phyloP scores from a whole-genome alignment of 2,329 filamentous ascomycete species.

The Fusarium stilboides region DNA sequence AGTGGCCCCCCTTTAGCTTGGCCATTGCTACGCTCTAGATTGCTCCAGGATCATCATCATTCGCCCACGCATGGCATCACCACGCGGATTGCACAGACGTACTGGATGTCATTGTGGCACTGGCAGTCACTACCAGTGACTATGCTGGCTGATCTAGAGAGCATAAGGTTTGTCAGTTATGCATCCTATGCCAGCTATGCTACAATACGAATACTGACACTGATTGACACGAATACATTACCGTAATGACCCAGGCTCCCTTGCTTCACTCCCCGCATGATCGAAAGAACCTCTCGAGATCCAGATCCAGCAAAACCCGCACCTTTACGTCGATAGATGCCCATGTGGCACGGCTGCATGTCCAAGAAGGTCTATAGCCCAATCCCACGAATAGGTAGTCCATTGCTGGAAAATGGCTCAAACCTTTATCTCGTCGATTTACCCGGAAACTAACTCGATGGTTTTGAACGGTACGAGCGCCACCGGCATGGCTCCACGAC shows the following conservation, averaged over 20 bases:
- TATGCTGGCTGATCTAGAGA: constrained; percentile 3
- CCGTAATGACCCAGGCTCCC: not conserved
- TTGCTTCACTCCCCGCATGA: not conserved
- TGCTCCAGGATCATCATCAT: constrained; percentile 34
- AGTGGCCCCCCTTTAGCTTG: constrained; percentile 10
- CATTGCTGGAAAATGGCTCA: constrained; percentile 28
- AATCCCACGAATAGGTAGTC: constrained; percentile 32
- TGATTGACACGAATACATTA: too few species aligned
- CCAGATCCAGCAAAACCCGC: constrained; percentile 14
- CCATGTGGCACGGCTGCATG: constrained; percentile 41
- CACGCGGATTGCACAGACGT: not conserved
- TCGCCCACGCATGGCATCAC: constrained; percentile 20
- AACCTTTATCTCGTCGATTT: constrained; percentile 21
- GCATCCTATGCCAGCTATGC: too few species aligned
- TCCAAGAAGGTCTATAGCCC: not conserved
- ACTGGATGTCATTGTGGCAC: constrained; percentile 14
- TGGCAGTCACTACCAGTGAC: constrained; percentile 7
- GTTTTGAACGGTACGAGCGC: constrained; percentile 18
- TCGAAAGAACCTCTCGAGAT: not conserved
- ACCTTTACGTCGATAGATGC: constrained; percentile 9
- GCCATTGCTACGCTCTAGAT: constrained; percentile 36
- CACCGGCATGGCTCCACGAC: constrained; percentile 28
- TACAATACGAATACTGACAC: too few species aligned
- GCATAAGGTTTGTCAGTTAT: too few species aligned
- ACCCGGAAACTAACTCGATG: constrained; percentile 18